Evolutionary conservation across 768 basidiomycete species (phyloP).

Genomic region (Pleurotus giganteus): DNA sequence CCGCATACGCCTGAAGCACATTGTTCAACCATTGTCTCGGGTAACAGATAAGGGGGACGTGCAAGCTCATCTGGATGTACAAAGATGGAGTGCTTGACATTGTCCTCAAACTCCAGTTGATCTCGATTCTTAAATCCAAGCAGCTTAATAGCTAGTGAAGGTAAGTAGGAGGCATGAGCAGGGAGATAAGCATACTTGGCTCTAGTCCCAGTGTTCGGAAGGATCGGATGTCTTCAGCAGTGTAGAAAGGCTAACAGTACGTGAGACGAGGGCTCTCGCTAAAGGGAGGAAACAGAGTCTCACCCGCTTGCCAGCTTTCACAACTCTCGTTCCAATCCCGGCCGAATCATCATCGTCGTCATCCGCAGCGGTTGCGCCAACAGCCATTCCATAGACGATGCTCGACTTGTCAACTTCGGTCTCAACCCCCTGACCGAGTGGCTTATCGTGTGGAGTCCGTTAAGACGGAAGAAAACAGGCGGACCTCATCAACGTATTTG

Average conservation of each 20-base stretch:
- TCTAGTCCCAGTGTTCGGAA: slow-evolving; percentile 81
- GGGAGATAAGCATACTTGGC: slow-evolving; percentile 49
- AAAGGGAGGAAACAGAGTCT: slow-evolving; percentile 13
- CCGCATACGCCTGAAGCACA: slow-evolving; percentile 64
- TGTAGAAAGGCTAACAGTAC: slow-evolving; percentile 69
- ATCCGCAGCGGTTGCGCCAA: slow-evolving; percentile 30
- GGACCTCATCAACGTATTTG: slow-evolving; percentile 74
- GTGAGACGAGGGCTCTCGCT: not conserved
- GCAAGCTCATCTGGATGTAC: slow-evolving; percentile 92
- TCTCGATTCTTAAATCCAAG: slow-evolving; percentile 84
- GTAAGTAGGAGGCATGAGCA: not conserved
- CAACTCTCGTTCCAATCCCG: slow-evolving; percentile 37
- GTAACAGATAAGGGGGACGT: slow-evolving; percentile 17
- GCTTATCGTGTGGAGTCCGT: not conserved
- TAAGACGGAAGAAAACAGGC: slow-evolving; percentile 10
- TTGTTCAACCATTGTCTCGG: slow-evolving; percentile 11
- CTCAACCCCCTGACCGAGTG: slow-evolving; percentile 39
- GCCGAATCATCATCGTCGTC: slow-evolving; percentile 40
- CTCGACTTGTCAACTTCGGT: slow-evolving; percentile 43
- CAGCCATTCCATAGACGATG: slow-evolving; percentile 43
- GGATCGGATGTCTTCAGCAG: slow-evolving; percentile 74
- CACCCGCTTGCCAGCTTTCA: slow-evolving; percentile 54
- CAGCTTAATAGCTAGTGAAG: slow-evolving; percentile 70
- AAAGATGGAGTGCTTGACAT: slow-evolving; percentile 88
- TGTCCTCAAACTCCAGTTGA: slow-evolving; percentile 81